Evolutionary conservation across 2,329 filamentous ascomycete species (phyloP), one percentile per base, ranked within the genome.

Genomic region (Diaporthe sp.): DNA sequence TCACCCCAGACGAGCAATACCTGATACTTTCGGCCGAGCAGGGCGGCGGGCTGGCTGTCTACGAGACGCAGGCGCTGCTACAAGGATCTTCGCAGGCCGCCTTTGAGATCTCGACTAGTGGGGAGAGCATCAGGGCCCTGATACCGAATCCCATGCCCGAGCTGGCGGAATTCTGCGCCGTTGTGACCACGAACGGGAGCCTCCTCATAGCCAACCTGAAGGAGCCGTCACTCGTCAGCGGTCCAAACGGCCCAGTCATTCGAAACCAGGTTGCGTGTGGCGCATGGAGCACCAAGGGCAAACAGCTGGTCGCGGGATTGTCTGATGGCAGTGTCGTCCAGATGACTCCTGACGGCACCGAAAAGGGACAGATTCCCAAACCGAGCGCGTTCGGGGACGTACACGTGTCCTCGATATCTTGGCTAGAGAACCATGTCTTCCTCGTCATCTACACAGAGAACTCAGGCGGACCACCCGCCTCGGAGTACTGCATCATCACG

Each of bases 261-360:
- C 94, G 93, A 80, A 87, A 90, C 39, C 92, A 94, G 65, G 96
- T 98, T 39, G 95, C 93, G 82, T 97, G 94, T 80, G 90, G 95
- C 8, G 93, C 94, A 74, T 99, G 97, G 97, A 99, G 97, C 83
- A 93, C 92, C 76, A 95, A 93, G 82, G 97, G 97, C 62, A 99
- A 98, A 83, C 96, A 98, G 82, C 87, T 99, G 58, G 93, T 98
- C 60, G 96, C 95, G 79, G 97, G 97, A 22, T 87, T 97, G 79
- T 92, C 89, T 9, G 92, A 98, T 84, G 97, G 97, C 75, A 92
- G 92, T 17, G 92, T 94, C 71, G 90, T 90, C 74, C 96, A 98
- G 83, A 93, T 98, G 90, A 95, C 94, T 10, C 94, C 94, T 0
- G 91, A 95, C 79, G 96, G 96, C 62, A 90, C 90, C 55, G 88